A percentile compares a stretch with the other conserved stretches of the same genome.
Conservation (phyloP, 257 asterid genomes). For the Solanum pennellii region DNA sequence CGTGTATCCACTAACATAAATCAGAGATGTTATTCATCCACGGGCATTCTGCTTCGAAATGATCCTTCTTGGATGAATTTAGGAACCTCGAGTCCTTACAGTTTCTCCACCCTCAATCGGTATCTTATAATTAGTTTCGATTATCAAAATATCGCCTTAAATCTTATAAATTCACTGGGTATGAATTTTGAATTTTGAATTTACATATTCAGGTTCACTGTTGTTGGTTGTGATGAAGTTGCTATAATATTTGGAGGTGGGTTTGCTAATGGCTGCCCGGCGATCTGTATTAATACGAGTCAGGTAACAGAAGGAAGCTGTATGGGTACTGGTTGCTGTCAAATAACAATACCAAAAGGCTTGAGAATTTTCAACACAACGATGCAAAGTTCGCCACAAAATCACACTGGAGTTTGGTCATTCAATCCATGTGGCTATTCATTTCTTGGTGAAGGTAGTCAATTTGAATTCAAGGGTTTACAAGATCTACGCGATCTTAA, state of each 20-base stretch:
- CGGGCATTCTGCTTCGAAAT: neutral
- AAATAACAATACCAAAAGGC: slow-evolving; percentile 53
- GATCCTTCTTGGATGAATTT: slow-evolving; percentile 18
- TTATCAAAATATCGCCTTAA: too few species aligned
- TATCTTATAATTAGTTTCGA: neutral
- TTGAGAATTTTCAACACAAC: neutral
- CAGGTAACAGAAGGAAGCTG: slow-evolving; percentile 35
- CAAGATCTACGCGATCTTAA: slow-evolving; percentile 38
- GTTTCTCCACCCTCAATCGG: slow-evolving; percentile 42
- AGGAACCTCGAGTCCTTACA: slow-evolving; percentile 17
- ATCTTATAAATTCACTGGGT: neutral
- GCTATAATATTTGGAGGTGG: slow-evolving; percentile 14
- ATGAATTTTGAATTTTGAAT: neutral
- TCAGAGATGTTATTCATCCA: slow-evolving; percentile 23
- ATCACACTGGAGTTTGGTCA: slow-evolving; percentile 26
- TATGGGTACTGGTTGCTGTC: slow-evolving; percentile 70
- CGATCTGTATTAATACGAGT: slow-evolving; percentile 25
- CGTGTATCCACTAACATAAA: slow-evolving; percentile 38
- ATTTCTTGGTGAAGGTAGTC: slow-evolving; percentile 42
- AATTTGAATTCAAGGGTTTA: slow-evolving; percentile 35
- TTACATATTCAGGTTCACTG: slow-evolving; percentile 9
- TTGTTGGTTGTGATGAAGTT: slow-evolving; percentile 58
- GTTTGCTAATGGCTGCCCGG: slow-evolving; percentile 44
- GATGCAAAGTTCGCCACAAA: neutral
- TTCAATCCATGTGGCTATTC: slow-evolving; percentile 56